These are phyloP conservation scores for Herpetospermum pedunculosum DNA, from an alignment of 306 rosid genomes.

Conservation along the genomic window DNA sequence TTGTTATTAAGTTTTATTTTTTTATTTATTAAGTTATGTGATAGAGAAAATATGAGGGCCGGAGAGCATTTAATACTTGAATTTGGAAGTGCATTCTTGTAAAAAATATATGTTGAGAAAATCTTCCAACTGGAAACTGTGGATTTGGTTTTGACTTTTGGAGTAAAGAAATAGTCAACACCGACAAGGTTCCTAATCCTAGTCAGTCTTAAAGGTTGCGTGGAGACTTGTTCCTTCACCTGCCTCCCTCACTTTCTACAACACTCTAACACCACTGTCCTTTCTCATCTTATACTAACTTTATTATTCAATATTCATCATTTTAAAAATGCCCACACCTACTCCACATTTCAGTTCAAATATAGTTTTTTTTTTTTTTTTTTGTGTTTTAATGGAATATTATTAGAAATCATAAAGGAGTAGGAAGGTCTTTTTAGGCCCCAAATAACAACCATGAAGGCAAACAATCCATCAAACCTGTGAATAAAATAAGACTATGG, in stretches of 20 bases:
- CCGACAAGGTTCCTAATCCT: constrained; percentile 3
- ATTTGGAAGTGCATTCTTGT: not conserved
- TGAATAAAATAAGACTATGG: too few species aligned
- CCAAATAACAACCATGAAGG: too few species aligned
- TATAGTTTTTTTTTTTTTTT: too few species aligned
- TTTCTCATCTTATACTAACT: not conserved
- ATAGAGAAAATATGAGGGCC: not conserved
- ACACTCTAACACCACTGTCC: not conserved
- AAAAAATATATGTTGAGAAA: not conserved
- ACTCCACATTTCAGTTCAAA: too few species aligned
- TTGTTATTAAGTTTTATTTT: not conserved
- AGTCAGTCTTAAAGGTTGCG: not conserved
- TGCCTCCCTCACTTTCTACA: not conserved
- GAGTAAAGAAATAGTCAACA: not conserved
- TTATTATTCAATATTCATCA: not conserved
- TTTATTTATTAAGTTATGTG: not conserved
- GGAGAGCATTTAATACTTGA: not conserved
- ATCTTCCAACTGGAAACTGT: not conserved
- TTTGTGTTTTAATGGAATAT: too few species aligned
- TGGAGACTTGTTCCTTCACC: not conserved
- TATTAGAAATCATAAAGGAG: too few species aligned
- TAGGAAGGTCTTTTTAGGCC: too few species aligned
- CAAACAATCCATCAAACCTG: too few species aligned
- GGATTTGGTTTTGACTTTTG: constrained; percentile 4
- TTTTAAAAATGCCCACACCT: not conserved